Conservation (phyloP, 2,329 filamentous ascomycete species). For the Pseudonectria buxi region DNA sequence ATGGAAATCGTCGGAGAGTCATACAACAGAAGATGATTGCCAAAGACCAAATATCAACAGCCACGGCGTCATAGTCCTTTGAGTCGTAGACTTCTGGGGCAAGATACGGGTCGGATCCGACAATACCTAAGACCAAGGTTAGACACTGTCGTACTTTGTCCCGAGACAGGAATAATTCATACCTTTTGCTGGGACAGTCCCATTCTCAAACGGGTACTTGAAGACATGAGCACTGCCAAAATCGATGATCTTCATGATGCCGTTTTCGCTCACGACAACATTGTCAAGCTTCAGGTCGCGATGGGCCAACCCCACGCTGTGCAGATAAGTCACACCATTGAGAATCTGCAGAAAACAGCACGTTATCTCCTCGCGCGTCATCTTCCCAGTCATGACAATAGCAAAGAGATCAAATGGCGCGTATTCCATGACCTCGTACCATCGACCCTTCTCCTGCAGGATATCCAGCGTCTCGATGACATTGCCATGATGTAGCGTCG, state of each 20-base stretch:
- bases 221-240: conserved; percentile 97
- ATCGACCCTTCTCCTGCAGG: conserved; percentile 84
- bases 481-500: conserved; percentile 93
- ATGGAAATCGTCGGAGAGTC: conserved; percentile 89
- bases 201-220: conserved; percentile 92
- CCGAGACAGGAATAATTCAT: conserved; percentile 3
- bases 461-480: conserved; percentile 98
- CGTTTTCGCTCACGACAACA: conserved; percentile 90
- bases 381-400: conserved; percentile 98
- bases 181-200: conserved; percentile 33
- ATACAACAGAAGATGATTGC: conserved; percentile 99
- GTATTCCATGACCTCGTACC: conserved; percentile 99
- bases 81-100: conserved; percentile 95
- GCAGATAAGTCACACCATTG: conserved; percentile 88
- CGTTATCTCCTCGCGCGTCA: conserved; percentile 83
- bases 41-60: conserved; percentile 94
- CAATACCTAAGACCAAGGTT: conserved; percentile 40
- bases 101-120: conserved; percentile 89
- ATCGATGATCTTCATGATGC: conserved; percentile 99
- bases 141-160: conserved; percentile 4
- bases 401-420: conserved; percentile 94
- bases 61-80: conserved; percentile 86
- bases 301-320: conserved; percentile 91
- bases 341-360: conserved; percentile 93
- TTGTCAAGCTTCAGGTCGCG: conserved; percentile 96